Evolutionary conservation across 345 rosid genomes (phyloP).

Genomic region (Carallia pectinifolia): DNA sequence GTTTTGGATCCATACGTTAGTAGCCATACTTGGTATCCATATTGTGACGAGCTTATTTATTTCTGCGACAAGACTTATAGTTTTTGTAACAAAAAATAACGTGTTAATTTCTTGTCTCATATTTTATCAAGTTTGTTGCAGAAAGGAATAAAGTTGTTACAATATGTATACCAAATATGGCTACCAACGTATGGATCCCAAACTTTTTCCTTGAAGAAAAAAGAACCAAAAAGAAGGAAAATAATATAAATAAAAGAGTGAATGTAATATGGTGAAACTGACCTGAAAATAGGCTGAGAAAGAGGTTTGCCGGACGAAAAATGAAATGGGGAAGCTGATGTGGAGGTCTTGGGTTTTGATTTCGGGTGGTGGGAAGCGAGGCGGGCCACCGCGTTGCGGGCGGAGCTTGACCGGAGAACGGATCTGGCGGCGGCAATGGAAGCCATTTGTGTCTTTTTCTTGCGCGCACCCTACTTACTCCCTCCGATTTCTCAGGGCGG

Average conservation of each 20-base stretch:
- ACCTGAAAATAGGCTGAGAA: constrained; percentile 60
- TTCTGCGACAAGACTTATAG: too few relatives aligned
- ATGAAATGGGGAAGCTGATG: constrained; percentile 46
- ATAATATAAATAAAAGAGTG: neutral
- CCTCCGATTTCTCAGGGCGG: too few relatives aligned
- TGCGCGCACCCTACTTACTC: neutral
- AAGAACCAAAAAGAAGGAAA: neutral
- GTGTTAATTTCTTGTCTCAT: too few relatives aligned
- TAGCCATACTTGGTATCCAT: too few relatives aligned
- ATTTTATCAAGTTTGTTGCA: too few relatives aligned
- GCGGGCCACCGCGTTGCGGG: constrained; percentile 49
- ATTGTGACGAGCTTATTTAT: too few relatives aligned
- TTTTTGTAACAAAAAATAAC: too few relatives aligned
- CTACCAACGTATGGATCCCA: too few relatives aligned
- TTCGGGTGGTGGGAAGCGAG: constrained; percentile 49
- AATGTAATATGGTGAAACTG: neutral
- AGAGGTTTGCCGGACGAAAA: constrained; percentile 43
- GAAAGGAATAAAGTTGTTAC: too few relatives aligned
- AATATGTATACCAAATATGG: too few relatives aligned
- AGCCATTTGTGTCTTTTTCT: constrained; percentile 43
- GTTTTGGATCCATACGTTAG: too few relatives aligned
- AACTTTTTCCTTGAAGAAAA: neutral
- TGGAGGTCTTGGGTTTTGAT: constrained; percentile 35
- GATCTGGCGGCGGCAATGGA: constrained; percentile 62
- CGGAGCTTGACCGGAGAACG: constrained; percentile 59